Evolutionary conservation across 2,329 filamentous ascomycete species (phyloP).

Genomic region (Aspergillus neoniger): DNA sequence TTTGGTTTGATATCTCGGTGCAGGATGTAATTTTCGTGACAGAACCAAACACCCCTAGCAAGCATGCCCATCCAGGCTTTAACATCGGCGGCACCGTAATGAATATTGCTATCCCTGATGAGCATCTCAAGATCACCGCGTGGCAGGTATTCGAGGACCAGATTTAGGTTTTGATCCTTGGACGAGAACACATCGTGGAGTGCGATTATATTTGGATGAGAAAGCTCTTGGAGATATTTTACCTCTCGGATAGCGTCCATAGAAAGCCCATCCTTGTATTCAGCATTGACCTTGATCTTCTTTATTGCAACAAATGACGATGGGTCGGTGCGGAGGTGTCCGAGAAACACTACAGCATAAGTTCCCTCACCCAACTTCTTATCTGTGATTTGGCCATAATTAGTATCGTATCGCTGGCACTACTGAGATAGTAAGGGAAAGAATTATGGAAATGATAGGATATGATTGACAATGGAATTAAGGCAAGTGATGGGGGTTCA

Average conservation of each 20-base stretch:
- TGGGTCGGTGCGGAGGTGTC: slow-evolving; percentile 73
- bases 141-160: slow-evolving; percentile 91
- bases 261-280: slow-evolving; percentile 84
- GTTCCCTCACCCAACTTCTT: slow-evolving; percentile 95
- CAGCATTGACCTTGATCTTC: slow-evolving; percentile 56
- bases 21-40: slow-evolving; percentile 89
- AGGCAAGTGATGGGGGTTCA: slow-evolving; percentile 10
- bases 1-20: slow-evolving; percentile 99
- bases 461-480: neutral
- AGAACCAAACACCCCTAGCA: slow-evolving; percentile 90
- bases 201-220: slow-evolving; percentile 92
- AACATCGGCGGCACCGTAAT: slow-evolving; percentile 85
- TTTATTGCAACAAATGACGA: slow-evolving; percentile 71
- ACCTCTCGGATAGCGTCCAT: slow-evolving; percentile 96
- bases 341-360: slow-evolving; percentile 93
- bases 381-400: slow-evolving; percentile 50
- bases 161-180: slow-evolving; percentile 93
- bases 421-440: neutral
- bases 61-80: slow-evolving; percentile 99
- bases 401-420: neutral
- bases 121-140: slow-evolving; percentile 94
- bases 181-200: slow-evolving; percentile 91
- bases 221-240: slow-evolving; percentile 90
- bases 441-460: neutral
- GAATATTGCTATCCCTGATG: slow-evolving; percentile 80